Conservation (phyloP, 164 flowering plant species). For the Vitis labrusca region DNA sequence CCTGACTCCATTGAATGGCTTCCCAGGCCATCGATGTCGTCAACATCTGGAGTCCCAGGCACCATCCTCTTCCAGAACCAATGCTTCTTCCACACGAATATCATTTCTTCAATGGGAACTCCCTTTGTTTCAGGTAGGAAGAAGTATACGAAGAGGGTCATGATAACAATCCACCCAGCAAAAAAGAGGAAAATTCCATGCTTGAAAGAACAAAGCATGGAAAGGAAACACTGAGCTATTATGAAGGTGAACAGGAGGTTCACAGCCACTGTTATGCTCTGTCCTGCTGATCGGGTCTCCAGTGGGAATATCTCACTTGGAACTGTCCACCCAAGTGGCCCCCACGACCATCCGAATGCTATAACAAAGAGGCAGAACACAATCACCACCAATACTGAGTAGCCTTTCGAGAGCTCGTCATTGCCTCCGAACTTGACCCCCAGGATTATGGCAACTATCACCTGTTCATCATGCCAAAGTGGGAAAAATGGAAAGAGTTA, state of each 20-base stretch:
- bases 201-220: conserved; percentile 43
- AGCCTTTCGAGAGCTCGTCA: conserved; percentile 55
- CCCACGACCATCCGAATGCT: conserved; percentile 63
- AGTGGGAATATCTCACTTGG: conserved; percentile 58
- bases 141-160: conserved; percentile 45
- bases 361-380: conserved; percentile 76
- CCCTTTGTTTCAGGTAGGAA: conserved; percentile 59
- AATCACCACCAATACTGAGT: conserved; percentile 61
- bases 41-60: conserved; percentile 11
- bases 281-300: conserved; percentile 57
- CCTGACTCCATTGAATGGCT: background rate
- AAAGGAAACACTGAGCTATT: conserved; percentile 45
- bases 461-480: conserved; percentile 35
- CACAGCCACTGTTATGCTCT: conserved; percentile 51
- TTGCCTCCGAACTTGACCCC: conserved; percentile 61
- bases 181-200: conserved; percentile 55
- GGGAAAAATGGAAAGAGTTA: background rate
- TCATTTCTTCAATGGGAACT: conserved; percentile 55
- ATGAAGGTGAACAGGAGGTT: conserved; percentile 51
- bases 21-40: background rate
- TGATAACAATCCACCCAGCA: conserved; percentile 41
- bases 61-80: conserved; percentile 50
- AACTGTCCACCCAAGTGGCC: conserved; percentile 57
- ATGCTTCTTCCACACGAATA: conserved; percentile 39
- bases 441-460: conserved; percentile 62